Conservation (phyloP, 306 rosid species). For the Quercus variabilis region DNA sequence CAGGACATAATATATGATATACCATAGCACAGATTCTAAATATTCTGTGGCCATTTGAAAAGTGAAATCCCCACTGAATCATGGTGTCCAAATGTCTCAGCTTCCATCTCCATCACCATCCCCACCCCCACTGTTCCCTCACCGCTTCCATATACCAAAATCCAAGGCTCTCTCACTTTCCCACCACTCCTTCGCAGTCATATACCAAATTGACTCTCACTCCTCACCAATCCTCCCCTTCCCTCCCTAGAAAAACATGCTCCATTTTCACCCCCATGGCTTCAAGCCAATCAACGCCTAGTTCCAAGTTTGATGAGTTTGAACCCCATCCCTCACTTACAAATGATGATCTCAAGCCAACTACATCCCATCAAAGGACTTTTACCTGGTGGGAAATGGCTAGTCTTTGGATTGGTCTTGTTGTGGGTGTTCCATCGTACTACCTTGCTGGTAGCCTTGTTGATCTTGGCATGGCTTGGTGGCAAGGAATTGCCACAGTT, state of each 20-base stretch:
- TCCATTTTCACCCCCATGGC: conserved; percentile 21
- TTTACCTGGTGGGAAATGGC: conserved; percentile 71
- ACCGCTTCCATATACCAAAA: conserved; percentile 13
- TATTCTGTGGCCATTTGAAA: conserved; percentile 7
- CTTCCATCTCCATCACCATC: conserved; percentile 30
- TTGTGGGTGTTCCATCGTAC: conserved; percentile 86
- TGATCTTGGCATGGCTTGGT: conserved; percentile 97
- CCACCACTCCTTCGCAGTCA: conserved; percentile 2
- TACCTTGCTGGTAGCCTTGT: conserved; percentile 89
- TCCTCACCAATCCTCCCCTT: background rate
- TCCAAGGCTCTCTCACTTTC: conserved; percentile 12
- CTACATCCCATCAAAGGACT: conserved; percentile 45
- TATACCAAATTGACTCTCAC: background rate
- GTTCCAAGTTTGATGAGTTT: conserved; percentile 7
- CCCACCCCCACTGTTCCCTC: conserved; percentile 14
- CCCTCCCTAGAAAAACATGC: conserved; percentile 24
- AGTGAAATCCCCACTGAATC: background rate
- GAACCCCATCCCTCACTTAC: conserved; percentile 49
- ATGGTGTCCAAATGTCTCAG: conserved; percentile 39
- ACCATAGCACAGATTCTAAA: background rate
- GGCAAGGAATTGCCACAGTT: conserved; percentile 91
- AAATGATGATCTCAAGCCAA: conserved; percentile 80
- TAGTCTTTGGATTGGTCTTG: conserved; percentile 76
- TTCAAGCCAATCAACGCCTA: conserved; percentile 4
- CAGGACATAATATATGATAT: background rate